A percentile compares a stretch with the other conserved stretches of the same genome.
Conservation (phyloP, 495 filamentous ascomycete genomes). For the Hypomontagnella submonticulosa region DNA sequence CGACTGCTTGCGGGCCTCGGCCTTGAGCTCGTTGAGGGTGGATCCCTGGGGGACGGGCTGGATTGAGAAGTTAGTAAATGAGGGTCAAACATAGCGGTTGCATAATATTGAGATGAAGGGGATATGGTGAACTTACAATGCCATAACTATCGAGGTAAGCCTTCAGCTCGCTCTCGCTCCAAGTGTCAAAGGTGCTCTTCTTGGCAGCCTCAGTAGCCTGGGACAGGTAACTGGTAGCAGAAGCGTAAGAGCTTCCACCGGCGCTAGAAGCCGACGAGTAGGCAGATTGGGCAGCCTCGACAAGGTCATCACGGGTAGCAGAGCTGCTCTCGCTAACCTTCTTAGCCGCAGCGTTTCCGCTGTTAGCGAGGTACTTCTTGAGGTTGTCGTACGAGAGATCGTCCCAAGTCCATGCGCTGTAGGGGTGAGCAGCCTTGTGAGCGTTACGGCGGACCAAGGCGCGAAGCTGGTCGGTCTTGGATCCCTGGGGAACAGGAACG, state of each 20-base stretch:
- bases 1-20: constrained; percentile 74
- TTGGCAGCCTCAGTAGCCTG: constrained; percentile 75
- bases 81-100: background rate
- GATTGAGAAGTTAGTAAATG: constrained; percentile 60
- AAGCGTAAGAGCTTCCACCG: constrained; percentile 75
- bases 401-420: constrained; percentile 85
- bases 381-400: constrained; percentile 83
- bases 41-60: constrained; percentile 65
- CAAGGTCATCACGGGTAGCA: constrained; percentile 76
- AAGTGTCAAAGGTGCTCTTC: constrained; percentile 77
- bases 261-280: constrained; percentile 75
- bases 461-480: constrained; percentile 82
- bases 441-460: constrained; percentile 76
- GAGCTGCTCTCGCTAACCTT: constrained; percentile 72
- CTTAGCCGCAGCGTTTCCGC: constrained; percentile 69
- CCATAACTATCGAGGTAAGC: constrained; percentile 84
- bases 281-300: constrained; percentile 75
- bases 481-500: constrained; percentile 77
- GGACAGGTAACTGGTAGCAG: constrained; percentile 77
- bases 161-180: constrained; percentile 83
- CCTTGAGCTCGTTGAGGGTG: constrained; percentile 69
- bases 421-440: constrained; percentile 77
- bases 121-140: constrained; percentile 54
- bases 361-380: constrained; percentile 72
- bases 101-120: background rate